These are phyloP conservation scores for Allomyces arbusculus DNA, from an alignment of 192 early-diverging fungal genomes.

Conservation along the genomic window DNA sequence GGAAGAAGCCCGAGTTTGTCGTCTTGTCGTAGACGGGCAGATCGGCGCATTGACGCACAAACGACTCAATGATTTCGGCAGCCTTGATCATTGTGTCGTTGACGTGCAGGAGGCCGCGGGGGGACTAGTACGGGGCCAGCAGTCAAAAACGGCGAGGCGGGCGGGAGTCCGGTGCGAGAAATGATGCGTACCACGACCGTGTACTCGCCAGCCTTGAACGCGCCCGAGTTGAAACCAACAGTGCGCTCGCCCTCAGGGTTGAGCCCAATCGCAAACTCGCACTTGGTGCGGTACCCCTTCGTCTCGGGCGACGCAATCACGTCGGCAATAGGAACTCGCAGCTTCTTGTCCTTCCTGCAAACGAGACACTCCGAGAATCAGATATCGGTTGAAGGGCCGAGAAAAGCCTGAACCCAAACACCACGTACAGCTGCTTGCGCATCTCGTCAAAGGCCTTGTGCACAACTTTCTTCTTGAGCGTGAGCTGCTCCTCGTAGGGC, in stretches of 20 bases:
- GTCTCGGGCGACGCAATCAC: constrained; percentile 32
- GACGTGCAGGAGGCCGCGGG: background rate
- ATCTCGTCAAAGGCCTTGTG: background rate
- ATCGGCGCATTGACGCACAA: background rate
- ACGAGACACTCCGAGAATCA: constrained; percentile 1
- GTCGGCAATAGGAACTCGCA: constrained; percentile 7
- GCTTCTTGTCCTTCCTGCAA: constrained; percentile 6
- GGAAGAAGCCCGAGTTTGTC: constrained; percentile 37
- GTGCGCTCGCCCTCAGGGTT: constrained; percentile 25
- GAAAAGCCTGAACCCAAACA: background rate
- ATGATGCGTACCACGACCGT: constrained; percentile 19
- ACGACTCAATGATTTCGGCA: background rate
- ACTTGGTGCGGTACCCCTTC: constrained; percentile 50
- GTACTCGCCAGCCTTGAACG: constrained; percentile 36
- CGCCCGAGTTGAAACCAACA: constrained; percentile 48
- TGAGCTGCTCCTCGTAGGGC: constrained; percentile 3
- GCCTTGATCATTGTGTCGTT: background rate
- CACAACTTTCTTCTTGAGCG: constrained; percentile 1
- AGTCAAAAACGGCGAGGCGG: background rate
- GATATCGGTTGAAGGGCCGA: constrained; percentile 4
- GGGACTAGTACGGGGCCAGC: background rate
- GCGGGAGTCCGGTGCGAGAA: background rate
- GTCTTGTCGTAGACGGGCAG: constrained; percentile 19
- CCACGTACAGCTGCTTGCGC: background rate
- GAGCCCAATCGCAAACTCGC: constrained; percentile 50